Evolutionary conservation across 805 yeast genomes (phyloP).

Genomic region (Grigorovia transvaalensis): DNA sequence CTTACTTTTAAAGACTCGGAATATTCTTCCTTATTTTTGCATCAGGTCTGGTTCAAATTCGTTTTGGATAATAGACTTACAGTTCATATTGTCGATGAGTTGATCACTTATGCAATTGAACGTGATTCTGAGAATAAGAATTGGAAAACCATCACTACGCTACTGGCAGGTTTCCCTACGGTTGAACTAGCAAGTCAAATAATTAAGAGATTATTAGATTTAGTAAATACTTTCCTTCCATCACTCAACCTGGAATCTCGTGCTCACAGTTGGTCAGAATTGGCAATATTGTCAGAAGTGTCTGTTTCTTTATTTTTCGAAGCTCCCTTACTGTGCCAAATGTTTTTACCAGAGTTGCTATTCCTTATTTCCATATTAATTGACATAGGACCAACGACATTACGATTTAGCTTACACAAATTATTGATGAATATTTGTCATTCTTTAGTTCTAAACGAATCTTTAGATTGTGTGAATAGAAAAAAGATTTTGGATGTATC

Average conservation of each 20-base stretch:
- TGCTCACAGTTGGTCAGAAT: conserved; percentile 52
- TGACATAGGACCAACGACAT: conserved; percentile 38
- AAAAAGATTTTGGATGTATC: conserved; percentile 36
- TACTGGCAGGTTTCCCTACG: conserved; percentile 54
- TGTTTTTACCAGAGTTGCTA: conserved; percentile 59
- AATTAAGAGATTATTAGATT: conserved; percentile 41
- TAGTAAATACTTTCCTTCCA: conserved; percentile 40
- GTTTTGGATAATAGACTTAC: conserved; percentile 49
- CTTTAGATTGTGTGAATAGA: conserved; percentile 31
- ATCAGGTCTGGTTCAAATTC: conserved; percentile 59
- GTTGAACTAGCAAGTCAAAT: conserved; percentile 57
- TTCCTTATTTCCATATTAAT: conserved; percentile 49
- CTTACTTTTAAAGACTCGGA: conserved; percentile 40
- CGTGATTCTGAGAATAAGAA: conserved; percentile 57
- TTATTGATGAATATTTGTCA: conserved; percentile 59
- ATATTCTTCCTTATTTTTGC: conserved; percentile 41
- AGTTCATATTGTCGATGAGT: conserved; percentile 53
- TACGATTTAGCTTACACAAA: conserved; percentile 50
- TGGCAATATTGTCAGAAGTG: conserved; percentile 52
- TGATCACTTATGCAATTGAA: conserved; percentile 59
- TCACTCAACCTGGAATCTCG: conserved; percentile 30
- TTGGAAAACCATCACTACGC: conserved; percentile 51
- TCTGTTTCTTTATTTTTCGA: conserved; percentile 60
- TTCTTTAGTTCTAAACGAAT: conserved; percentile 50
- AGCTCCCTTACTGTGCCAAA: conserved; percentile 45